A percentile compares a stretch with the other conserved stretches of the same genome.
phyloP scores from a whole-genome alignment of 2,329 filamentous ascomycete genomes.

The Ophiostoma tasmaniense region DNA sequence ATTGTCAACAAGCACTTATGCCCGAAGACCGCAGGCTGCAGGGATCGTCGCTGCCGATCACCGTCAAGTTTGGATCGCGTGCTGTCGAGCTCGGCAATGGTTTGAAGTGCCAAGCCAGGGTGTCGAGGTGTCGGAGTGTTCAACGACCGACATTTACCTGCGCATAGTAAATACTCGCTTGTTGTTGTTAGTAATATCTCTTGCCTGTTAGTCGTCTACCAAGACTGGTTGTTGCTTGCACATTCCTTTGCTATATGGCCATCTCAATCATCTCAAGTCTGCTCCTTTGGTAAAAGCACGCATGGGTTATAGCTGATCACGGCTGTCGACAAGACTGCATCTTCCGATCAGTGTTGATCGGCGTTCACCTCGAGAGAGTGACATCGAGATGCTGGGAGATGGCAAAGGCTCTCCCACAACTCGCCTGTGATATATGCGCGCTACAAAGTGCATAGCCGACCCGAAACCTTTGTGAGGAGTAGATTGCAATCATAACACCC shows the following conservation, averaged over 20 bases:
- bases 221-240: not conserved
- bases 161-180: not conserved
- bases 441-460: not conserved
- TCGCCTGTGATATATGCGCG: not conserved
- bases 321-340: not conserved
- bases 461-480: not conserved
- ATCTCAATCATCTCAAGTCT: not conserved
- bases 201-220: not conserved
- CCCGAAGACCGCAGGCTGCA: not conserved
- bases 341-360: not conserved
- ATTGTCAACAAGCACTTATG: not conserved
- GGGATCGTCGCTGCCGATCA: not conserved
- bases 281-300: not conserved
- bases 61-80: not conserved
- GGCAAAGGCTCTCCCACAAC: not conserved
- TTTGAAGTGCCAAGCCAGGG: not conserved
- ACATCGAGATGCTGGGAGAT: not conserved
- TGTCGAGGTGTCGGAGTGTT: not conserved
- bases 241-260: not conserved
- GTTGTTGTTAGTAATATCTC: not conserved
- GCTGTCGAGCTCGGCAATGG: not conserved
- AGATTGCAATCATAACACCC: not conserved
- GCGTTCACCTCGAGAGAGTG: not conserved
- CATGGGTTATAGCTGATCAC: no score
- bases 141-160: not conserved